Conservation (phyloP, 2,329 filamentous ascomycete genomes). For the Hymenoscyphus albidus region DNA sequence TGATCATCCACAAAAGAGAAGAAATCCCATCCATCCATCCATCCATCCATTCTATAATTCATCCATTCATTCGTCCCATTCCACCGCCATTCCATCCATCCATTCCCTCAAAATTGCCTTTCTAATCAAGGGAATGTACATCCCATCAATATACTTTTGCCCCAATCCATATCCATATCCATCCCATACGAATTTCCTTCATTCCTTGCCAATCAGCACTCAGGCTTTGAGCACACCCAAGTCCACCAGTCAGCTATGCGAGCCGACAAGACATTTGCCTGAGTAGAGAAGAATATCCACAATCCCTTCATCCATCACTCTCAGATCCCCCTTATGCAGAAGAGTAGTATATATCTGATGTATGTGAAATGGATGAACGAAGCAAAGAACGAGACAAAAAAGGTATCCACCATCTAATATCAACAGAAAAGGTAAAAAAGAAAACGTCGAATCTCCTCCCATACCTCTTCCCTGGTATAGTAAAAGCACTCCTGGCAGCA, state of each 20-base stretch:
- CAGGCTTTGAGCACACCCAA: background rate
- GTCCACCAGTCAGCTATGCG: too few relatives aligned
- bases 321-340: background rate
- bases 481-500: background rate
- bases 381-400: background rate
- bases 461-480: background rate
- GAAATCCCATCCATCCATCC: background rate
- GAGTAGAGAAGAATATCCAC: too few relatives aligned
- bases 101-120: background rate
- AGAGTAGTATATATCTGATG: background rate
- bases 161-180: background rate
- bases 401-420: constrained; percentile 5
- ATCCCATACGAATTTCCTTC: constrained; percentile 1
- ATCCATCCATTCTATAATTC: background rate
- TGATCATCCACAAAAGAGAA: background rate
- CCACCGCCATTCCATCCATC: background rate
- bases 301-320: too few relatives aligned
- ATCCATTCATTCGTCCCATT: background rate
- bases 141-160: background rate
- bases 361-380: background rate
- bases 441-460: background rate
- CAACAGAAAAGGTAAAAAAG: background rate
- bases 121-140: background rate
- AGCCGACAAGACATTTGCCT: too few relatives aligned
- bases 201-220: background rate